Evolutionary conservation across 768 basidiomycete species (phyloP), one percentile per base, ranked within the genome.

Genomic region (Pleurotus citrinopileatus): DNA sequence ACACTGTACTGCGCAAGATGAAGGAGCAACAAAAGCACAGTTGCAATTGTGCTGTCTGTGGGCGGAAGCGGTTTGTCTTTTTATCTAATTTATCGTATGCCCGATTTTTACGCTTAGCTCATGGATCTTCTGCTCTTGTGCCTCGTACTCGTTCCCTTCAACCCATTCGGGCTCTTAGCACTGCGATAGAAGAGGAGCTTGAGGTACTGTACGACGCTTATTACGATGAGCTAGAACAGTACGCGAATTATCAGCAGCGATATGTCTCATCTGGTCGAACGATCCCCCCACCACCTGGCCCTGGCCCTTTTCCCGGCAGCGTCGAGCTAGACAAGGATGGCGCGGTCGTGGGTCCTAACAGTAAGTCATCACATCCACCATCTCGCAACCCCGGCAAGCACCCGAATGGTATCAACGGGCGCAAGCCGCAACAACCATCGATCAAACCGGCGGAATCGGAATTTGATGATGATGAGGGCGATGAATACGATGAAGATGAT

Each of bases 191-290:
- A 79, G 92, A 95, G 77, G 97, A 99, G 80, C 89, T 99, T 73
- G 94, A 98, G 80, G 92, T 94, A 78, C 87, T 98, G 76, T 99
- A 99, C 84, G 96, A 98, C 83, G 94, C 95, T 79, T 99, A 98
- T 83, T 98, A 98, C 85, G 93, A 97, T 72, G 96, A 98, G 82
- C 88, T 99, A 79, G 93, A 97, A 82, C 87, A 90, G 78, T 98
- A 98, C 84, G 97, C 95, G 73, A 90, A 92, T 75, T 90, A 91
- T 77, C 93, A 96, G 81, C 91, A 94, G 83, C 91, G 87, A 74
- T 94, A 94, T 77, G 89, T 92, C 64, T 84, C 85, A 63, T 94
- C 91, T 60, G 89, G 91, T 64, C 89, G 93, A 58, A 90, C 86
- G 36, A 80, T 94, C 63, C 86, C 94, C 60, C 91, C 94, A 52